phyloP scores from a whole-genome alignment of 495 filamentous ascomycete species.

The Talaromyces liani region DNA sequence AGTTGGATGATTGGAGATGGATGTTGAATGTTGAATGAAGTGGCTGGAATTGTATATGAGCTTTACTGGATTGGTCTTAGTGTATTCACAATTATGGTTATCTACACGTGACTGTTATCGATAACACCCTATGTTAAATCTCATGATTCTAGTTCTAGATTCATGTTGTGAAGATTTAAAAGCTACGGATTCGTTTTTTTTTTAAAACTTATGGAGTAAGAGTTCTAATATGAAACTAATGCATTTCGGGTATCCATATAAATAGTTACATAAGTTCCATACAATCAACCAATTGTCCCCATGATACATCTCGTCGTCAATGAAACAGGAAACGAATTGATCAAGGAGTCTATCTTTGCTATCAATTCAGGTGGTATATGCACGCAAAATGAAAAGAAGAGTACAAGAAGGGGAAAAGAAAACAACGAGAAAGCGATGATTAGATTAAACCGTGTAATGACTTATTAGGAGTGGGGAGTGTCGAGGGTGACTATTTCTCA shows the following conservation, averaged over 20 bases:
- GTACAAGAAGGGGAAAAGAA: background rate
- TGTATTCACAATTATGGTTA: background rate
- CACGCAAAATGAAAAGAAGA: background rate
- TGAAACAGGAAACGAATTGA: background rate
- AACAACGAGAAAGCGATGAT: background rate
- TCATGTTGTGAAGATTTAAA: too few relatives aligned
- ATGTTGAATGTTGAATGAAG: too few relatives aligned
- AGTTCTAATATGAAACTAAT: background rate
- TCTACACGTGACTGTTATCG: background rate
- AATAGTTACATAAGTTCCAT: background rate
- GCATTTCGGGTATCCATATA: background rate
- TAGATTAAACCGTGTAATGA: background rate
- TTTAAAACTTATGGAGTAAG: too few relatives aligned
- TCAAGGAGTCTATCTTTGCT: background rate
- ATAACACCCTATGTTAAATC: background rate
- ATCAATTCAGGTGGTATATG: background rate
- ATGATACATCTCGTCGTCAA: background rate
- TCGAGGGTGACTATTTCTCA: background rate
- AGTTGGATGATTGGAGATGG: too few relatives aligned
- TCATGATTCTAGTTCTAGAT: too few relatives aligned
- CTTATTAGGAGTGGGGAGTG: background rate
- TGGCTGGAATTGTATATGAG: background rate
- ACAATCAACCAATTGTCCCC: background rate
- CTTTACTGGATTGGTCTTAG: background rate
- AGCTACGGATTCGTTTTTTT: too few relatives aligned